Evolutionary conservation across 805 yeast species (phyloP).

Genomic region (Candida tallmaniae): DNA sequence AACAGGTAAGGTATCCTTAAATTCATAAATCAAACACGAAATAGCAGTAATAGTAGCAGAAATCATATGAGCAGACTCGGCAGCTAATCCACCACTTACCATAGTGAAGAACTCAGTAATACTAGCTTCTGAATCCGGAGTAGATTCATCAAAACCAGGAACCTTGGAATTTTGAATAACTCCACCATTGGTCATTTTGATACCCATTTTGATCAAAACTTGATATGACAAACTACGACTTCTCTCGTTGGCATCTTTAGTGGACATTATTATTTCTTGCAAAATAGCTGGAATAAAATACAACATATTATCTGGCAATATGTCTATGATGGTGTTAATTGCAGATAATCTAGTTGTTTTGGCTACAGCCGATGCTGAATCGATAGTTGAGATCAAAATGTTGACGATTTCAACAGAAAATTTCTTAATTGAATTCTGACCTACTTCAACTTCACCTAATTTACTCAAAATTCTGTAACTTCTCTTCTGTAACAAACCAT

Average conservation of each 20-base stretch:
- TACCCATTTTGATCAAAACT: slow-evolving; percentile 74
- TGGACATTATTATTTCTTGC: slow-evolving; percentile 84
- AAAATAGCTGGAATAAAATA: slow-evolving; percentile 76
- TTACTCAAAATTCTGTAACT: slow-evolving; percentile 74
- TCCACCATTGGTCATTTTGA: slow-evolving; percentile 69
- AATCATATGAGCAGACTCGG: slow-evolving; percentile 91
- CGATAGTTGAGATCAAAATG: slow-evolving; percentile 55
- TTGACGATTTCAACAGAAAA: slow-evolving; percentile 57
- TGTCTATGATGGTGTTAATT: slow-evolving; percentile 52
- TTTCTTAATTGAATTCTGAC: slow-evolving; percentile 47
- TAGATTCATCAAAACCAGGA: slow-evolving; percentile 59
- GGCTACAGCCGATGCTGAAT: slow-evolving; percentile 63
- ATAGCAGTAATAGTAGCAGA: slow-evolving; percentile 89
- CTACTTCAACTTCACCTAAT: slow-evolving; percentile 65
- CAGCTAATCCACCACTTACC: slow-evolving; percentile 95
- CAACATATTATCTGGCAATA: slow-evolving; percentile 61
- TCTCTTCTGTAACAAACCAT: slow-evolving; percentile 80
- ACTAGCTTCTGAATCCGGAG: slow-evolving; percentile 63
- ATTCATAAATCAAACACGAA: slow-evolving; percentile 83
- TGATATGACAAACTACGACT: slow-evolving; percentile 78
- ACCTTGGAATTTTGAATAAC: slow-evolving; percentile 58
- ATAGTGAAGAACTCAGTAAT: slow-evolving; percentile 84
- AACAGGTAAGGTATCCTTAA: slow-evolving; percentile 57
- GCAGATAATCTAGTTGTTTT: slow-evolving; percentile 77
- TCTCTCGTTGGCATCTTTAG: slow-evolving; percentile 91